Evolutionary conservation across 2,329 filamentous ascomycete species (phyloP).

Genomic region (Botrytis porri): DNA sequence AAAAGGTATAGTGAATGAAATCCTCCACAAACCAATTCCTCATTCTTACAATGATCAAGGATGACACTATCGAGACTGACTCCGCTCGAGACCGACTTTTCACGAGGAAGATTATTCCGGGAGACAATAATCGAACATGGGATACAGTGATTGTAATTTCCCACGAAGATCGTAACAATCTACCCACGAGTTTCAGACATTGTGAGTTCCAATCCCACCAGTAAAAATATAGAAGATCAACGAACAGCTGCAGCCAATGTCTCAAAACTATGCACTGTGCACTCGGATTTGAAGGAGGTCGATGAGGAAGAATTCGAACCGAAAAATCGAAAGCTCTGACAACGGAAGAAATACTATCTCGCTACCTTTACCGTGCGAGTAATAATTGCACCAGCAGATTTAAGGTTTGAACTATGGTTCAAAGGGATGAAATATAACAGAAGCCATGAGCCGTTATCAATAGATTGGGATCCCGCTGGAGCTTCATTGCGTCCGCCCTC

Average conservation of each 20-base stretch:
- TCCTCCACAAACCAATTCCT: neutral
- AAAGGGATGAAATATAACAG: conserved; percentile 38
- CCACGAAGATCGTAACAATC: conserved; percentile 39
- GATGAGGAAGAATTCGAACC: conserved; percentile 41
- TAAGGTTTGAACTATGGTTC: conserved; percentile 48
- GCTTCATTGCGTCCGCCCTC: conserved; percentile 10
- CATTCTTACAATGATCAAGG: conserved; percentile 34
- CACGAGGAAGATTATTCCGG: conserved; percentile 37
- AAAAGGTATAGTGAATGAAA: conserved; percentile 34
- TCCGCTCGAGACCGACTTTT: conserved; percentile 32
- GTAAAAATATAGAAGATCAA: neutral
- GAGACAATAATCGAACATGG: conserved; percentile 40
- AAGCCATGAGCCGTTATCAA: conserved; percentile 20
- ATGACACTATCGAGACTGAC: conserved; percentile 42
- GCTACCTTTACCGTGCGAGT: conserved; percentile 51
- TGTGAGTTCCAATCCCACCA: conserved; percentile 32
- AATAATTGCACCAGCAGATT: conserved; percentile 53
- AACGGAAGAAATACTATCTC: conserved; percentile 41
- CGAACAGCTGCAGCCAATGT: conserved; percentile 37
- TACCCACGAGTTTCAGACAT: conserved; percentile 42
- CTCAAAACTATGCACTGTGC: conserved; percentile 42
- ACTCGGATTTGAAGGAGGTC: conserved; percentile 43
- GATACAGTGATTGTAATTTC: conserved; percentile 43
- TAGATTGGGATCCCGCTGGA: conserved; percentile 22
- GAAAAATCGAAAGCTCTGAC: conserved; percentile 41